Evolutionary conservation across 305 asterid species (phyloP), one percentile per base, ranked within the genome.

Genomic region (Fraxinus albicans): DNA sequence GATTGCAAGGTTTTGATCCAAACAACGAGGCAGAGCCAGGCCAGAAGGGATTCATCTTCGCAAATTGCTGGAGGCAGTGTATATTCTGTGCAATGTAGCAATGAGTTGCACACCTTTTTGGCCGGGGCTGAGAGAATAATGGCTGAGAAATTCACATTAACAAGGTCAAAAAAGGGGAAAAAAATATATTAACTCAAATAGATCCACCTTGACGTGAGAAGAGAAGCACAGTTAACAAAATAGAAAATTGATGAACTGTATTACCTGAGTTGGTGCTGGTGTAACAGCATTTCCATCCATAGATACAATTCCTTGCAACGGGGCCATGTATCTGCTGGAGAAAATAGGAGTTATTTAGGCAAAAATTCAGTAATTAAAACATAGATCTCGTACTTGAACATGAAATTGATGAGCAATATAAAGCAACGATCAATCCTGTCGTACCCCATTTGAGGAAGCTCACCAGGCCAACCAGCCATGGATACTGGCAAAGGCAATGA

Each of bases 371-470:
- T 19, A 82, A 44, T 80, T 58, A 65, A 63, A 33, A 81, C 86
- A 78, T 34, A 86, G 74, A 83, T 83, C 79, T 36, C 80, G 42
- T 1, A 79, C 80, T 36, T 8, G 74, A 82, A 34, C 15, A 35
- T 58, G 73, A 82, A 79, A 65, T 25, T 82, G 79, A 81, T 53
- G 82, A 75, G 72, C 78, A 80, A 17, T 23, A 73, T 81, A 84
- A 86, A 35, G 69, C 47, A 70, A 77, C 36, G 69, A 83, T 34
- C 15, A 76, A 81, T 60, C 77, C 80, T 29, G 73, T 15, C 93
- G 17, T 94, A 96, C 99, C 99, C 97, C 96, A 96, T 88, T 0
- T 94, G 93, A 88, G 98, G 96, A 88, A 94, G 95, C 86, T 95
- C 99, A 80, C 97, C 93, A 34, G 98, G 97, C 99, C 99, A 96